Evolutionary conservation across 192 early-diverging fungal species (phyloP), one percentile per base, ranked within the genome.

Genomic region (Mortierella claussenii): DNA sequence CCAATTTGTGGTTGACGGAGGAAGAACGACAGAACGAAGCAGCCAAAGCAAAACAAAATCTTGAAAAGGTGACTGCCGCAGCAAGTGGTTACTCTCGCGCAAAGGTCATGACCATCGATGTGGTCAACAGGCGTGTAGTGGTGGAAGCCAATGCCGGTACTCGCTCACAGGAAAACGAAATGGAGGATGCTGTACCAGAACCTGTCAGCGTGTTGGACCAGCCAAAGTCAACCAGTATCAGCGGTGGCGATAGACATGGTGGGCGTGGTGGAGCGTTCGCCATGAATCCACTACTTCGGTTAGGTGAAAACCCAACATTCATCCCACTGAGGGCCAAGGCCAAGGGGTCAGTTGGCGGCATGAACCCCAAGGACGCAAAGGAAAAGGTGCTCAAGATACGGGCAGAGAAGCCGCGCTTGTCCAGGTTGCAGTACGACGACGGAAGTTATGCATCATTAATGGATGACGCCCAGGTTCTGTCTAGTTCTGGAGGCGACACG

Each of bases 81-180:
- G 58, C 80, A n/a, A 68, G 68, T 31, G 65, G 63, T 31, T 66
- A 61, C 28, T 69, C 69, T 26, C 64, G 69, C 24, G 82, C 81
- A 31, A 80, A 80, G 36, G 86, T 87, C 17, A 81, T 85, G 79
- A 85, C 86, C 0, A 81, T 87, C 45, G 82, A 87, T 52, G 34
- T 83, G 2, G 45, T 66, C 5, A 81, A 78, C 26, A 75, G 81
- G 11, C 74, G 80, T 15, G 82, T 83, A 4, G 65, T 78, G 1
- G 61, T 87, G 27, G 79, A 83, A 21, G 68, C 79, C 0, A 55
- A 65, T 0, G 36, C 79, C 8, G 24, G 31, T 2, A 30, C 13
- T 27, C 31, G 55, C 4, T n/a, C n/a, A n/a, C 47, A 40, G 9
- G 53, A 42, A 0, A 79, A 80, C 24, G 66, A 73, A 10, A 80